Evolutionary conservation across 768 basidiomycete genomes (phyloP), one percentile per base, ranked within the genome.

Genomic region (Russula emetica): DNA sequence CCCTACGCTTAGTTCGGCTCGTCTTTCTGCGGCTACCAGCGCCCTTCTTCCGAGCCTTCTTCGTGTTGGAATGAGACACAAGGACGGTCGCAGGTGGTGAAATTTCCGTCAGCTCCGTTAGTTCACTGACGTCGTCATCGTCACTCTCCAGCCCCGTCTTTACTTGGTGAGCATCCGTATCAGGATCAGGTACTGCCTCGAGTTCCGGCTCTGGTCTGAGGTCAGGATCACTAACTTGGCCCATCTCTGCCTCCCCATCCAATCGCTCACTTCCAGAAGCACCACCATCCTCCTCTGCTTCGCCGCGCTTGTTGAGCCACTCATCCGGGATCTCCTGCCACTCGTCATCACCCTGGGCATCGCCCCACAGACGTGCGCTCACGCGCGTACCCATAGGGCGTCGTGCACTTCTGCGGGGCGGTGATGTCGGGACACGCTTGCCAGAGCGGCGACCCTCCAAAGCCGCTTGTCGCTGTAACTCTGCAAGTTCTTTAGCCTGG

Each of bases 311-410:
- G 22, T 70, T 71, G 63, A 87, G 70, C 90, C 90, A 92, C 70
- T 90, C 90, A 10, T 85, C 81, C 0, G 91, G 92, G 28, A 93
- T 81, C 61, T 82, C 78, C 73, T 93, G 88, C 92, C 90, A 93
- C 13, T 85, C 85, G 16, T 69, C 73, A n/a, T 82, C 78, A 14
- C 71, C 79, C 49, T 75, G 72, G 3, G 76, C 2, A 2, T 20
- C 62, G 18, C 85, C 85, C 50, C 87, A 78, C 64, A 92, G 72
- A 47, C 90, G 79, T 1, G 85, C 81, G 70, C 90, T 92, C 3
- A 83, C 71, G 30, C 89, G 78, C 5, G 86, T 87, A 3, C 90
- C 88, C 30, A 79, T 66, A 8, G 78, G 72, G 58, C 67, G 71
- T 24, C 74, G 76, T 52, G 72, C 67, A 53, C 67, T 32, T 59